These are phyloP conservation scores for Neodidymelliopsis sp. DNA, from an alignment of 2,329 filamentous ascomycete genomes.

Conservation along the genomic window DNA sequence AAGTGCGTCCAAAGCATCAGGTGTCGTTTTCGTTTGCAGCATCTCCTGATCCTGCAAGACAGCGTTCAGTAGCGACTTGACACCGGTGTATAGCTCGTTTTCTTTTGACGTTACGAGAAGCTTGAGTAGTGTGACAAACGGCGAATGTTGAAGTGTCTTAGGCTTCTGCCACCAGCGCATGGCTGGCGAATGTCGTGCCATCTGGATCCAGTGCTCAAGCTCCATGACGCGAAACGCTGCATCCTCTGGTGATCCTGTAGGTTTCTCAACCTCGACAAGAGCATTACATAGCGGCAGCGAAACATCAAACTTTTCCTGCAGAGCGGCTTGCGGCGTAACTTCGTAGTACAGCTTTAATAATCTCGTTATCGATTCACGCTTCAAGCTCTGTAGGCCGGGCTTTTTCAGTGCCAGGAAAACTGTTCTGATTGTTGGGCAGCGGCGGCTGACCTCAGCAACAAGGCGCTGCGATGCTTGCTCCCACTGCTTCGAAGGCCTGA, in stretches of 20 bases:
- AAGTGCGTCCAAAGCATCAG: constrained; percentile 53
- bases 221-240: constrained; percentile 72
- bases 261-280: constrained; percentile 66
- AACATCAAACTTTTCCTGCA: constrained; percentile 88
- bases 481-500: constrained; percentile 65
- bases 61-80: constrained; percentile 65
- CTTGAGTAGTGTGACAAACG: constrained; percentile 74
- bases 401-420: constrained; percentile 77
- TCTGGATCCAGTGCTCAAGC: constrained; percentile 79
- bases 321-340: constrained; percentile 77
- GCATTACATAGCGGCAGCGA: constrained; percentile 76
- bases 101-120: constrained; percentile 61
- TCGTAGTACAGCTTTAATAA: constrained; percentile 86
- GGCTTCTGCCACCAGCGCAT: constrained; percentile 91
- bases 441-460: constrained; percentile 75
- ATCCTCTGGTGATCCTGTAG: constrained; percentile 49
- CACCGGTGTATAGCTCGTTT: constrained; percentile 59
- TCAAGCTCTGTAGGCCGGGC: constrained; percentile 74
- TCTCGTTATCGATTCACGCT: constrained; percentile 79
- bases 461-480: constrained; percentile 71
- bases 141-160: constrained; percentile 69
- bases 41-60: constrained; percentile 72
- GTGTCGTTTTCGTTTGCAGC: constrained; percentile 58
- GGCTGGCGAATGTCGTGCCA: constrained; percentile 79
- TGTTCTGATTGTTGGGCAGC: constrained; percentile 83